A percentile compares a stretch with the other conserved stretches of the same genome.
phyloP scores from a whole-genome alignment of 2,329 filamentous ascomycete genomes.

The Colletotrichum sansevieriae region DNA sequence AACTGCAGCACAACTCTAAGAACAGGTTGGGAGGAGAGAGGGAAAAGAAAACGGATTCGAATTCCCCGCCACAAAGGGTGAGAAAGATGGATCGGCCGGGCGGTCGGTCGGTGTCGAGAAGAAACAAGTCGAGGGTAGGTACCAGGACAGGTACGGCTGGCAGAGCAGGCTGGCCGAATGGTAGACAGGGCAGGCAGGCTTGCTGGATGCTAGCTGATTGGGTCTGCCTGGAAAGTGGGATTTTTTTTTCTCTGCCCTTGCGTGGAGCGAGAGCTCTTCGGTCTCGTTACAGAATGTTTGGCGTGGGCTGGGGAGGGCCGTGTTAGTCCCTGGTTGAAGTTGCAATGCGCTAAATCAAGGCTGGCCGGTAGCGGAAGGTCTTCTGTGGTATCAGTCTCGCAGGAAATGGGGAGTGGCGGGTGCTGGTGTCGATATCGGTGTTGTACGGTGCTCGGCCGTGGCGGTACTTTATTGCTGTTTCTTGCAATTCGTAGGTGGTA shows the following conservation, averaged over 20 bases:
- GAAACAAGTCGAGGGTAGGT: slow-evolving; percentile 29
- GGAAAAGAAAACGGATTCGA: slow-evolving; percentile 31
- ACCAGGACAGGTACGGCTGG: background rate
- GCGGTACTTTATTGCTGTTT: slow-evolving; percentile 1
- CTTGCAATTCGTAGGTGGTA: too few species aligned
- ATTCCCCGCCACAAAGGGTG: slow-evolving; percentile 37
- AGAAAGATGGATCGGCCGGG: slow-evolving; percentile 36
- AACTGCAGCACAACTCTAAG: slow-evolving; percentile 15
- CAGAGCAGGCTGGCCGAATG: slow-evolving; percentile 12
- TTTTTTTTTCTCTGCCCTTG: slow-evolving; percentile 34
- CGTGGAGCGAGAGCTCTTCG: slow-evolving; percentile 41
- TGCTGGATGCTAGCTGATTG: slow-evolving; percentile 8
- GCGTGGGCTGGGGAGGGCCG: slow-evolving; percentile 36
- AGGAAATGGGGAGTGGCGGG: slow-evolving; percentile 10
- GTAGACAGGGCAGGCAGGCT: slow-evolving; percentile 14
- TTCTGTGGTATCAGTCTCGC: slow-evolving; percentile 6
- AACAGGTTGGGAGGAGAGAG: slow-evolving; percentile 21
- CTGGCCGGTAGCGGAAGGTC: slow-evolving; percentile 35
- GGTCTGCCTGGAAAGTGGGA: slow-evolving; percentile 35
- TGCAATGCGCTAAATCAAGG: slow-evolving; percentile 30
- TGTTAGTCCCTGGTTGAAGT: slow-evolving; percentile 35
- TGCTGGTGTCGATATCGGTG: slow-evolving; percentile 15
- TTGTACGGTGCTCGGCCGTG: slow-evolving; percentile 8
- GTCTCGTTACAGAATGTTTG: slow-evolving; percentile 42
- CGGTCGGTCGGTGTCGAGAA: slow-evolving; percentile 34